Percentiles rank a stretch among this genome's conserved stretches.
Evolutionary conservation across 192 early-diverging fungal species (phyloP).

Genomic region (Umbelopsis isabellina): DNA sequence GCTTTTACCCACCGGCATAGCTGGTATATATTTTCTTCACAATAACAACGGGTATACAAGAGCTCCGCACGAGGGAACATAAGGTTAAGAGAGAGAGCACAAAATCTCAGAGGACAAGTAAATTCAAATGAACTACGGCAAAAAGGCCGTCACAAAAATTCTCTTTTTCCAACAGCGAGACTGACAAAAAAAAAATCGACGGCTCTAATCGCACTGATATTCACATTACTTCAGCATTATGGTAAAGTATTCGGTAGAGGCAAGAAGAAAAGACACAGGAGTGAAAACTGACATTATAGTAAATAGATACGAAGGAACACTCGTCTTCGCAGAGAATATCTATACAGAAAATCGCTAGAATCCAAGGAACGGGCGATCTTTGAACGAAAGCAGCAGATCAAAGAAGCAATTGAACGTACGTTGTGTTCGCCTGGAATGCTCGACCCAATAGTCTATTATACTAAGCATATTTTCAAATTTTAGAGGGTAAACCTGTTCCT

Average conservation of each 20-base stretch:
- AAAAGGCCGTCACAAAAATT: slow-evolving; percentile 13
- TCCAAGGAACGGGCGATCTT: slow-evolving; percentile 88
- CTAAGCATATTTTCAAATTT: background rate
- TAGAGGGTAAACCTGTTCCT: slow-evolving; percentile 87
- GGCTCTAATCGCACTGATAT: background rate
- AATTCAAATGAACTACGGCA: background rate
- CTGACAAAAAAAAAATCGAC: slow-evolving; percentile 6
- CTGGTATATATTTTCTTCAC: slow-evolving; percentile 33
- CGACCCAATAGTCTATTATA: background rate
- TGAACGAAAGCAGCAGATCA: slow-evolving; percentile 92
- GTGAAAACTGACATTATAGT: background rate
- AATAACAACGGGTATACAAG: slow-evolving; percentile 31
- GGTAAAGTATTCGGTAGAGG: background rate
- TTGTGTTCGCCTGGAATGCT: background rate
- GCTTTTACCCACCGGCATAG: slow-evolving; percentile 23
- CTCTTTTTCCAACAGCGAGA: background rate
- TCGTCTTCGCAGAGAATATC: slow-evolving; percentile 90
- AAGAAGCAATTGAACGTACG: slow-evolving; percentile 84
- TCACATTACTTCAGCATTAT: background rate
- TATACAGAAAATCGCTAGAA: slow-evolving; percentile 97
- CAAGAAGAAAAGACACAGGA: background rate
- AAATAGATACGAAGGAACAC: slow-evolving; percentile 81
- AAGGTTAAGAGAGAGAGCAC: background rate
- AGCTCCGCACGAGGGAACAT: slow-evolving; percentile 6
- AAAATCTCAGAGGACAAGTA: background rate